Percentiles rank a stretch among this genome's conserved stretches.
phyloP scores from a whole-genome alignment of 805 yeast species.

The Maudiozyma turicensis region DNA sequence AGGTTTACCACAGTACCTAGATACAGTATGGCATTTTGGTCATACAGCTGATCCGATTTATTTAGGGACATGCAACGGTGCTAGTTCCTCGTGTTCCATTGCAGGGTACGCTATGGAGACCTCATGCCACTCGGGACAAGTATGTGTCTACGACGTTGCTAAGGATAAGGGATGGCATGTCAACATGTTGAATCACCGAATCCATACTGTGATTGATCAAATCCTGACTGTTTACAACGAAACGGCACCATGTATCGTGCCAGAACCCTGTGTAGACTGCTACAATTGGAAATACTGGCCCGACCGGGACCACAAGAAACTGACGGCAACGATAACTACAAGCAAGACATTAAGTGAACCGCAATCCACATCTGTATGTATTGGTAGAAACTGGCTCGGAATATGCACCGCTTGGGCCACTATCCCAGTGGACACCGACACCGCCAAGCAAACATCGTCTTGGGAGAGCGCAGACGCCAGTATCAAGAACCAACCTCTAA shows the following conservation, averaged over 20 bases:
- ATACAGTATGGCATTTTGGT: conserved; percentile 90
- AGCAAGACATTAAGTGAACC: conserved; percentile 7
- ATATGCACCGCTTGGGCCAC: conserved; percentile 24
- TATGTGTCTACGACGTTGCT: conserved; percentile 84
- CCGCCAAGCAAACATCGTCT: background rate
- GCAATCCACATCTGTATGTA: conserved; percentile 19
- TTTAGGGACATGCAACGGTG: conserved; percentile 96
- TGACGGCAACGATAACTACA: conserved; percentile 19
- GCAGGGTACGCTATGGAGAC: conserved; percentile 98
- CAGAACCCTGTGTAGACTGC: conserved; percentile 85
- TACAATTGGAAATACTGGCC: conserved; percentile 75
- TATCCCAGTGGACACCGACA: background rate
- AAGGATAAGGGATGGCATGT: conserved; percentile 87
- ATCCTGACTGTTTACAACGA: conserved; percentile 62
- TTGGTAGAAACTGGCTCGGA: conserved; percentile 30
- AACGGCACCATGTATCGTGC: conserved; percentile 63
- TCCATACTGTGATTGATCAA: conserved; percentile 82
- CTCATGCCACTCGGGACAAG: conserved; percentile 82
- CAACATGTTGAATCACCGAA: conserved; percentile 77
- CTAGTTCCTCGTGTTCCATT: conserved; percentile 74
- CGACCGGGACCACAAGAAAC: conserved; percentile 21
- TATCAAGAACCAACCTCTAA: background rate
- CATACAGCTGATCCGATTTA: conserved; percentile 95
- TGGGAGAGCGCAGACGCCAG: background rate
- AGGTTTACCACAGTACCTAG: conserved; percentile 66